Base-by-base conservation (phyloP, 148 eudicot genomes). In the Cornus controversa region DNA sequence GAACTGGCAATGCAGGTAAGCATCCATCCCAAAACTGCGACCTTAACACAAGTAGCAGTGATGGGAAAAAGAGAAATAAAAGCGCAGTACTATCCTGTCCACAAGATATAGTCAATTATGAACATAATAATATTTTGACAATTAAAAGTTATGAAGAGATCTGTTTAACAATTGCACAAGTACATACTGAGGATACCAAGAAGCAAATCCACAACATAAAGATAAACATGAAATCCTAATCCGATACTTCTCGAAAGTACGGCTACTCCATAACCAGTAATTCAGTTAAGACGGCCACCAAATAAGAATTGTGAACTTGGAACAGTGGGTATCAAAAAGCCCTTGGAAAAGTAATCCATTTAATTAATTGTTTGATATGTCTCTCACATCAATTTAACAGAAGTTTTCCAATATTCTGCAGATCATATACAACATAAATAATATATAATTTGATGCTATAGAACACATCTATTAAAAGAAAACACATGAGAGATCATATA, bases 1-100 rank as follows among this genome's bases (percentile, higher is more conserved):
- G 99, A 69, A 95, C 99, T 13, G 99, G 99, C 84, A 91, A 88
- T 67, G 99, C 96, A 64, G 98, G 99, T 80, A 95, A 81, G 88
- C 99, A 95, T 78, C 97, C 98, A 73, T 83, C 86, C 98, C 98
- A 95, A 71, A 87, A 31, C 82, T 84, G 80, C 29, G 94, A 87
- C 84, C 91, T 87, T 42, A 93, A 84, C 62, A 86, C 53, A 60
- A 95, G 87, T 78, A 95, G 86, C 70, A 89, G 72, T n/a, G 85
- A 85, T 28, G 99, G 99, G 81, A 95, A 91, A 80, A 90, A 83
- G 66, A 95, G 96, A 87, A 95, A 95, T 80, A 95, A 77, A 60
- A 79, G 80, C 36, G 99, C 92, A 28, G 96, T 95, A 82, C 92
- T 83, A 86, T 95, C 99, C 99, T 95, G 97, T 82, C 66, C 81